Conservation (phyloP, 2,329 filamentous ascomycete species). For the Cadophora sp. region DNA sequence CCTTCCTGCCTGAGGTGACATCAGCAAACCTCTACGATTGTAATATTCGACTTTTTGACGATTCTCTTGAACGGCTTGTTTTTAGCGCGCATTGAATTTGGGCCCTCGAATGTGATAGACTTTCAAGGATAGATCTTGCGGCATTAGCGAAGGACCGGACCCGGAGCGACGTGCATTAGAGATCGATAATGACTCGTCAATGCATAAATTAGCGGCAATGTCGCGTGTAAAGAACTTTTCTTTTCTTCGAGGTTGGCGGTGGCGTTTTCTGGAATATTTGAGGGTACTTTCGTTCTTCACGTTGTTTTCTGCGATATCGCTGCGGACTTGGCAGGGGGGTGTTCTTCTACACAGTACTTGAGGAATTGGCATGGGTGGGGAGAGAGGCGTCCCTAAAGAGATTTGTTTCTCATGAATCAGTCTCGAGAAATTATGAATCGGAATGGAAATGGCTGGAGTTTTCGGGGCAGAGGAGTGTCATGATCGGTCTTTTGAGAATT, state of each 20-base stretch:
- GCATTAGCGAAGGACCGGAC: constrained; percentile 13
- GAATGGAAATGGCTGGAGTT: not conserved
- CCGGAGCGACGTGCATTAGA: constrained; percentile 10
- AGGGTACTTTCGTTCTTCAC: not conserved
- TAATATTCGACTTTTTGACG: not conserved
- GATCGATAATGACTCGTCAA: constrained; percentile 9
- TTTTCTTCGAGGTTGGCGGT: not conserved
- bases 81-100: constrained; percentile 14
- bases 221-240: constrained; percentile 11
- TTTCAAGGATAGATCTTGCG: constrained; percentile 10
- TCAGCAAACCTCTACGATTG: not conserved
- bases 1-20: constrained; percentile 6
- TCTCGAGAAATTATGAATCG: not conserved
- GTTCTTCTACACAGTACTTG: not conserved
- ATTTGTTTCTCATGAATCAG: not conserved
- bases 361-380: not conserved
- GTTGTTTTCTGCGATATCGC: not conserved
- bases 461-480: not conserved
- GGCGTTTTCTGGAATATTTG: constrained; percentile 10
- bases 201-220: not conserved
- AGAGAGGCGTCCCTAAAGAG: not conserved
- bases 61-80: constrained; percentile 4
- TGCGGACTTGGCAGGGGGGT: not conserved
- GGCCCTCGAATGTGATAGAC: constrained; percentile 6
- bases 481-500: not conserved